These are phyloP conservation scores for Oryza glaberrima DNA, from an alignment of 176 grass and related monocot species.

Conservation along the genomic window DNA sequence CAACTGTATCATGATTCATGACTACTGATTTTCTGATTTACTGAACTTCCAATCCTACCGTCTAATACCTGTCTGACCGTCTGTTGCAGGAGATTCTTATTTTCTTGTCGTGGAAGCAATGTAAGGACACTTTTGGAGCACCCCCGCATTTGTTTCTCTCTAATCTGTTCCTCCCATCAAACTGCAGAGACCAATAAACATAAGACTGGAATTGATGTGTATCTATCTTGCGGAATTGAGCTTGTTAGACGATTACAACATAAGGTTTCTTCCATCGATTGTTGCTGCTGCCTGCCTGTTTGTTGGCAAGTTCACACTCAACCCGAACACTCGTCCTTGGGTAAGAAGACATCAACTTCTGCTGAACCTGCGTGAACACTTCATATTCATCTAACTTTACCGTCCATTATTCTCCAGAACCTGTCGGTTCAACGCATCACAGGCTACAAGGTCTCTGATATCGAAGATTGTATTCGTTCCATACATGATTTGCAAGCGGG, in stretches of 20 bases:
- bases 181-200: conserved; percentile 12
- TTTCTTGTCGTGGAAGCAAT: conserved; percentile 38
- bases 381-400: conserved; percentile 8
- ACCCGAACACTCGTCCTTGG: conserved; percentile 59
- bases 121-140: conserved; percentile 40
- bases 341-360: conserved; percentile 30
- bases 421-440: conserved; percentile 42
- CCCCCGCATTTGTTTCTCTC: not conserved
- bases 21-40: conserved; percentile 21
- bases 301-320: conserved; percentile 57
- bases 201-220: conserved; percentile 44
- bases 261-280: conserved; percentile 59
- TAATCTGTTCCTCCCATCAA: not conserved
- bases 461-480: conserved; percentile 35
- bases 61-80: not conserved
- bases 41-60: not conserved
- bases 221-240: conserved; percentile 75
- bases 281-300: conserved; percentile 66
- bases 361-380: not conserved
- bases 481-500: conserved; percentile 48
- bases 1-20: not conserved
- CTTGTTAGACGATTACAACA: conserved; percentile 56
- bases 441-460: conserved; percentile 49
- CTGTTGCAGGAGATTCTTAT: conserved; percentile 54
- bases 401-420: conserved; percentile 40